Base-by-base conservation (phyloP, 2,329 filamentous ascomycete genomes). In the Trichoderma sp. region DNA sequence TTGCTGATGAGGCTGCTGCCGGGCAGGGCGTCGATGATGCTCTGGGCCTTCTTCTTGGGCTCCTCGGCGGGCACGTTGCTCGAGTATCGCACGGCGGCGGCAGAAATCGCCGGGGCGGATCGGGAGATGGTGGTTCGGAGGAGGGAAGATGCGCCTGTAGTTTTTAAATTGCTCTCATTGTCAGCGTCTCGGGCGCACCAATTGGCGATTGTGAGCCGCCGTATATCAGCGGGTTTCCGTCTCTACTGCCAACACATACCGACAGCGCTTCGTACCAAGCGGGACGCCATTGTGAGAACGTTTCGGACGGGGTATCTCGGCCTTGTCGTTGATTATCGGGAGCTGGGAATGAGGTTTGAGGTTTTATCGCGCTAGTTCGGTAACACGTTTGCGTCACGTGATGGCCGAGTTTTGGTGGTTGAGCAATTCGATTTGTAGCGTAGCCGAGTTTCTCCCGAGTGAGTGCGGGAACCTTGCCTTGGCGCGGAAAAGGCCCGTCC, bases 11-110 rank as follows among this genome's bases (percentile, higher is more conserved):
- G 87, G 81, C 89, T 95, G 89, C 90, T 97, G 79, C 97, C 96
- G 80, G 96, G 96, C 69, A 99, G 89, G 75, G 95, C 87, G 80
- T 99, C 94, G 80, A 99, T 87, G 84, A 99, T 93, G 76, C 94
- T 97, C 87, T 97, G 93, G 73, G 96, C 96, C 90, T 97, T 97
- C 87, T 93, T 93, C 89, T 97, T 95, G 82, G 97, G 95, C 80
- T 97, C 93, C 84, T 96, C 91, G 78, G 91, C 84, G 74, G 95
- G 93, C 70, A 95, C 90, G 82, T 90, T 92, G 81, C 93, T 95
- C 79, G 89, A 86, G 82, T 89, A 88, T 82, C 93, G 92, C 76
- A 85, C 87, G 77, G 89, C 85, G 79, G 90, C 88, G 79, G 90
- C 88, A 81, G 89, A 87, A 85, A 95, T 79, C 82, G 93, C 90